phyloP scores from a whole-genome alignment of 2,329 filamentous ascomycete genomes.

The Chaetomium sp. region DNA sequence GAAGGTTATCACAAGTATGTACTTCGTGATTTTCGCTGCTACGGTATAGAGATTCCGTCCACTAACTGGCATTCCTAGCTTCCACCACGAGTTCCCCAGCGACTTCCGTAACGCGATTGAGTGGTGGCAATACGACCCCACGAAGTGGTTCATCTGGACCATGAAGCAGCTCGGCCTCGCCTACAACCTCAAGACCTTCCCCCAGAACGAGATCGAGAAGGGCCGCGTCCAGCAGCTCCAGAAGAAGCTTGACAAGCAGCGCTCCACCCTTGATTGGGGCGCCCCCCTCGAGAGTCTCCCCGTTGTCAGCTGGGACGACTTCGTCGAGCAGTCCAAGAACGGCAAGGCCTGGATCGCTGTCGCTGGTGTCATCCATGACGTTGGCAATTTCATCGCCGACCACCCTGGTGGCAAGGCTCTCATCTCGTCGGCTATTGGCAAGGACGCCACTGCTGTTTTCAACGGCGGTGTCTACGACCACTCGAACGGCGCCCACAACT shows the following conservation, averaged over 20 bases:
- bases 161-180: conserved; percentile 82
- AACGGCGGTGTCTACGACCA: conserved; percentile 88
- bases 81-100: conserved; percentile 90
- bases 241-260: conserved; percentile 90
- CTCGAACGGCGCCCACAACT: conserved; percentile 84
- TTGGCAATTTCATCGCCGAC: conserved; percentile 77
- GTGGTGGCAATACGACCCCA: conserved; percentile 89
- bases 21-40: not conserved
- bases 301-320: conserved; percentile 82
- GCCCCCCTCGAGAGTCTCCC: conserved; percentile 78
- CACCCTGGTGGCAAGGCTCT: conserved; percentile 87
- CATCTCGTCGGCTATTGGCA: conserved; percentile 74
- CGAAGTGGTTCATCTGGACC: conserved; percentile 80
- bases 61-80: conserved; percentile 33
- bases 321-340: conserved; percentile 68
- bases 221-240: conserved; percentile 80
- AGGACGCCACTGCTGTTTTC: conserved; percentile 86
- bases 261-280: conserved; percentile 77
- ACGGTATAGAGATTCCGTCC: no score
- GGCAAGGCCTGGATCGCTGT: conserved; percentile 71
- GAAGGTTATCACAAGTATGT: conserved; percentile 72
- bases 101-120: conserved; percentile 89
- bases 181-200: conserved; percentile 86
- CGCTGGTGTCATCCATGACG: conserved; percentile 80
- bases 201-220: conserved; percentile 87